Conservation (phyloP, 2,329 filamentous ascomycete genomes). For the Botryosphaeria dothidea region DNA sequence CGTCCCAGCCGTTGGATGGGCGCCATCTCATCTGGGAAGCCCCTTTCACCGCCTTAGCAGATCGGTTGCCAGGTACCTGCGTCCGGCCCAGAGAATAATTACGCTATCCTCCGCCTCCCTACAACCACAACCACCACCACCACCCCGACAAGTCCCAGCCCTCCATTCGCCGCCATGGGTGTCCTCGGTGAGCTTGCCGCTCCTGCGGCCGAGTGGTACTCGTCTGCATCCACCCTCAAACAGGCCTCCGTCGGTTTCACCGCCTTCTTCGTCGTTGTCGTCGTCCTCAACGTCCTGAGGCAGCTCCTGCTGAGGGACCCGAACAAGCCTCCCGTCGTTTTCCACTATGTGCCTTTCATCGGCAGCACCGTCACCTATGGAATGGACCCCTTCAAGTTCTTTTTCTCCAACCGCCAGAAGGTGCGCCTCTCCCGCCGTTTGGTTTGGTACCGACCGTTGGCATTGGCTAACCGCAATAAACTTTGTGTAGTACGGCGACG, state of each 20-base stretch:
- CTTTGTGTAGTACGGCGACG: conserved; percentile 70
- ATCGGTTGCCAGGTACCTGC: conserved; percentile 9
- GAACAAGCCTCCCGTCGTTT: conserved; percentile 64
- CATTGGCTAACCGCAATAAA: conserved; percentile 3
- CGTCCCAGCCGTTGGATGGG: conserved; percentile 10
- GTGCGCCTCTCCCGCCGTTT: conserved; percentile 44
- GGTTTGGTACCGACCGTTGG: neutral
- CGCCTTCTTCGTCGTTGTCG: conserved; percentile 54
- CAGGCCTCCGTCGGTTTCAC: conserved; percentile 46
- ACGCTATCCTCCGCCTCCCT: conserved; percentile 6
- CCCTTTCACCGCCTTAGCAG: conserved; percentile 20
- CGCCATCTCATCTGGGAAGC: conserved; percentile 16
- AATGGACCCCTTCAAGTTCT: conserved; percentile 91
- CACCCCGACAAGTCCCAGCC: conserved; percentile 2
- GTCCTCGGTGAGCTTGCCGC: conserved; percentile 51
- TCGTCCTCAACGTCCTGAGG: conserved; percentile 75
- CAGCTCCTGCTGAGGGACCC: conserved; percentile 82
- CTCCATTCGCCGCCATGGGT: conserved; percentile 47
- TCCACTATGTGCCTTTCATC: conserved; percentile 69
- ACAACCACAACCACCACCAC: conserved; percentile 1
- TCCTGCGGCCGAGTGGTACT: conserved; percentile 49
- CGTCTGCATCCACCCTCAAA: conserved; percentile 42
- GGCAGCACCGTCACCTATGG: conserved; percentile 93
- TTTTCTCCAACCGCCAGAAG: conserved; percentile 71
- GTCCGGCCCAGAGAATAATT: conserved; percentile 2